Evolutionary conservation across 257 asterid species (phyloP), one percentile per base, ranked within the genome.

Genomic region (Vinca minor): DNA sequence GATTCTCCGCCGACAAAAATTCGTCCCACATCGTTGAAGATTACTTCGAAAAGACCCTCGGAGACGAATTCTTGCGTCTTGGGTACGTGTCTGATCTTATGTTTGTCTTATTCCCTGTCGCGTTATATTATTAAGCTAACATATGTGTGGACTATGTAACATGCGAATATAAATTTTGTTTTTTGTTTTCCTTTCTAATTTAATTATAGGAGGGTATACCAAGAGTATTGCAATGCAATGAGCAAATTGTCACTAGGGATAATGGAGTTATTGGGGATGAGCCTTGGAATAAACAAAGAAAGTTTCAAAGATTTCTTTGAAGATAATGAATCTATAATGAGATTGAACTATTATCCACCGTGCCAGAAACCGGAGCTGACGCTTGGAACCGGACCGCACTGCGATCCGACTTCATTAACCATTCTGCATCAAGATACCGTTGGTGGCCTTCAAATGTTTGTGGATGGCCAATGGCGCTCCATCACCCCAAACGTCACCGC

Each of bases 371-470:
- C 96, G 0, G 93, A 86, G 21, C 82, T 82, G 17, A 81, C 96
- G 0, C 59, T 88, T 53, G 98, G 98, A 66, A 91, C 95, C 0
- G 98, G 98, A 7, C 98, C 98, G 3, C 98, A 91, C 67, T 91
- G 95, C 44, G 98, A 91, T 59, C 96, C 96, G 0, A 91, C 98
- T 1, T 91, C 98, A 8, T 83, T 91, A 21, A 91, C 98, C 1
- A 88, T 91, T 32, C 96, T 91, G 17, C 98, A 91, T 73, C 98
- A 91, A 61, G 98, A 91, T 74, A 69, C 69, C 0, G 89, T 88
- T 6, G 91, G 93, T 8, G 95, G 98, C 2, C 96, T 91, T 17
- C 85, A 91, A 69, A 96, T 91, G 28, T 82, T 76, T 59, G 94
- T 85, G 17, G 95, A 91, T 63, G 65, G 82, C 21, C 78, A 88